These are phyloP conservation scores for Penicillium sp. DNA, from an alignment of 2,329 filamentous ascomycete species.

Conservation along the genomic window DNA sequence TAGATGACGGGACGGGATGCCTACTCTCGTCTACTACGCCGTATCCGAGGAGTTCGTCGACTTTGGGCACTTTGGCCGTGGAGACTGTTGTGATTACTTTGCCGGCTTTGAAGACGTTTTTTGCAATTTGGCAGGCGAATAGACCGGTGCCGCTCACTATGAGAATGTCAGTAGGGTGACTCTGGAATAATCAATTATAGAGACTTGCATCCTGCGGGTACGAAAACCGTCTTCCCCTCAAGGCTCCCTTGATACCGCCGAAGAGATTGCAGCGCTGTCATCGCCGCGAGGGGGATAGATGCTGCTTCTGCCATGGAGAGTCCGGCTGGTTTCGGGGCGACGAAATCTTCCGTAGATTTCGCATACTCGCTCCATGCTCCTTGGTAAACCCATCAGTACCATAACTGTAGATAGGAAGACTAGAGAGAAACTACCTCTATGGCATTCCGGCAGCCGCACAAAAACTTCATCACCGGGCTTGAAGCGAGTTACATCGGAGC, in stretches of 20 bases:
- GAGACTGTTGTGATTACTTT: conserved; percentile 54
- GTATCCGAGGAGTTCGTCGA: conserved; percentile 42
- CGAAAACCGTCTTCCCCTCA: conserved; percentile 52
- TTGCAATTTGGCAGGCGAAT: conserved; percentile 50
- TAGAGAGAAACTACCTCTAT: conserved; percentile 13
- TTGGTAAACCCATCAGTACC: conserved; percentile 7
- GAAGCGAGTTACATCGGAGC: too few species aligned
- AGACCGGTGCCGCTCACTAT: conserved; percentile 49
- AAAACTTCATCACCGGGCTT: conserved; percentile 13
- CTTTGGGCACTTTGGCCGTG: conserved; percentile 50
- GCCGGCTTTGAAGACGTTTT: conserved; percentile 52
- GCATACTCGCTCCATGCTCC: conserved; percentile 40
- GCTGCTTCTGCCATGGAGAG: conserved; percentile 44
- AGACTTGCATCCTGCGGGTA: conserved; percentile 45
- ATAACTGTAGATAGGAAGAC: background rate
- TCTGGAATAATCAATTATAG: background rate
- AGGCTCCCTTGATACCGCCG: conserved; percentile 43
- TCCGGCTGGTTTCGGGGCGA: conserved; percentile 40
- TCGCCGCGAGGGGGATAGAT: conserved; percentile 37
- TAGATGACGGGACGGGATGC: background rate
- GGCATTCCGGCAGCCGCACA: conserved; percentile 29
- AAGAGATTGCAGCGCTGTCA: conserved; percentile 47
- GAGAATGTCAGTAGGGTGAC: background rate
- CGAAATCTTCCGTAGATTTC: conserved; percentile 30
- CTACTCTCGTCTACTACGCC: conserved; percentile 47